phyloP scores from a whole-genome alignment of 1,139 yeast genomes.

The Pichia norvegensis region DNA sequence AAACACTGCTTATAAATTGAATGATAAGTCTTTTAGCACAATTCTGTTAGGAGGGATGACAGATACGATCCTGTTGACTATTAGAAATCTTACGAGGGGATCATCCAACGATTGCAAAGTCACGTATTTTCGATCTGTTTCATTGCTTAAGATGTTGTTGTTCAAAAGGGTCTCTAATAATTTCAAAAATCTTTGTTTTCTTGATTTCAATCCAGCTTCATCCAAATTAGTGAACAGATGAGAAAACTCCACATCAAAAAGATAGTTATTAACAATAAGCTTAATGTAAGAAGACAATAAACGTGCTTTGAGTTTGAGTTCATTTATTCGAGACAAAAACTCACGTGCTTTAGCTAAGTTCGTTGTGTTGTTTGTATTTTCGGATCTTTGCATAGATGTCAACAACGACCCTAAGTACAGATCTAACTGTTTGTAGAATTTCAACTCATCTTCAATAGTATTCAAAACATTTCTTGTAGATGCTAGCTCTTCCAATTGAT shows the following conservation, averaged over 20 bases:
- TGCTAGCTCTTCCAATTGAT: neutral
- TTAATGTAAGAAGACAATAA: slow-evolving; percentile 18
- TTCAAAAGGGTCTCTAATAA: slow-evolving; percentile 27
- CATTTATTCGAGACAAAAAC: slow-evolving; percentile 5
- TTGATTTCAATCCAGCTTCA: slow-evolving; percentile 14
- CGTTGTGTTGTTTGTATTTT: neutral
- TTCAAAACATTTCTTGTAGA: neutral
- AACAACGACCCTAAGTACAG: neutral
- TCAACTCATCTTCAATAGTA: neutral
- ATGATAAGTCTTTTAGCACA: slow-evolving; percentile 16
- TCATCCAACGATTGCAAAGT: slow-evolving; percentile 23
- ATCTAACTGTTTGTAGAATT: neutral
- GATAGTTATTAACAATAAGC: slow-evolving; percentile 22
- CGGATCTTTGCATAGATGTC: neutral
- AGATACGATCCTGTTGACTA: slow-evolving; percentile 23
- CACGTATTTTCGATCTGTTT: slow-evolving; percentile 5
- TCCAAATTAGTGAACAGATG: slow-evolving; percentile 2
- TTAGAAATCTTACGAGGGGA: slow-evolving; percentile 25
- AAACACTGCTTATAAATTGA: neutral
- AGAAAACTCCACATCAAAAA: slow-evolving; percentile 19
- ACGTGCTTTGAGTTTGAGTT: slow-evolving; percentile 11
- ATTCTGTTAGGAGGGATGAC: slow-evolving; percentile 24
- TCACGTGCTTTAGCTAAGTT: neutral
- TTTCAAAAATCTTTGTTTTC: slow-evolving; percentile 19
- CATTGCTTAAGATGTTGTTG: slow-evolving; percentile 16